phyloP scores from a whole-genome alignment of 2,329 filamentous ascomycete species.

The Amauroascus verrucosus region DNA sequence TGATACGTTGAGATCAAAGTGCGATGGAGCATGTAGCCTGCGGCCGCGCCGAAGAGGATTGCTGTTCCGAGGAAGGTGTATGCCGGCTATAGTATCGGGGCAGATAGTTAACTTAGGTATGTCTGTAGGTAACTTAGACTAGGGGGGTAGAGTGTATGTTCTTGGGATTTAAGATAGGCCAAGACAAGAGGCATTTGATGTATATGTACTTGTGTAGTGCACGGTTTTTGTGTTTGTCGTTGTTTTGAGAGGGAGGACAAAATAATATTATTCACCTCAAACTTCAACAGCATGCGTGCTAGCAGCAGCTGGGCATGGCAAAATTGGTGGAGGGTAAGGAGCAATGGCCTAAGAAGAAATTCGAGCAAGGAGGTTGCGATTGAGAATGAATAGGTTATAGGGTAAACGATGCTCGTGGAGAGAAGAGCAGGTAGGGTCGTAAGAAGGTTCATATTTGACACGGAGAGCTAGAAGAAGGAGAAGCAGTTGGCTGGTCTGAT shows the following conservation, averaged over 20 bases:
- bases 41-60: background rate
- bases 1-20: background rate
- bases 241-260: too few relatives aligned
- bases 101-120: background rate
- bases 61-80: constrained; percentile 6
- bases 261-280: constrained; percentile 5
- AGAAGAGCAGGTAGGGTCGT: background rate
- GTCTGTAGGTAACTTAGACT: background rate
- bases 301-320: background rate
- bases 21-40: constrained; percentile 1
- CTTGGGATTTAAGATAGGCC: too few relatives aligned
- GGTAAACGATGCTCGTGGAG: background rate
- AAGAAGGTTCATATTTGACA: background rate
- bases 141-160: background rate
- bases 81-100: background rate
- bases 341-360: background rate
- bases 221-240: too few relatives aligned
- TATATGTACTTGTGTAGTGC: background rate
- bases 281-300: background rate
- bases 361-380: background rate
- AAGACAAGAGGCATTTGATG: background rate
- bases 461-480: background rate
- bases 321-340: background rate
- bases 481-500: background rate
- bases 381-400: background rate